Base-by-base conservation (phyloP, 768 basidiomycete genomes). In the Panaeolus papilionaceus region DNA sequence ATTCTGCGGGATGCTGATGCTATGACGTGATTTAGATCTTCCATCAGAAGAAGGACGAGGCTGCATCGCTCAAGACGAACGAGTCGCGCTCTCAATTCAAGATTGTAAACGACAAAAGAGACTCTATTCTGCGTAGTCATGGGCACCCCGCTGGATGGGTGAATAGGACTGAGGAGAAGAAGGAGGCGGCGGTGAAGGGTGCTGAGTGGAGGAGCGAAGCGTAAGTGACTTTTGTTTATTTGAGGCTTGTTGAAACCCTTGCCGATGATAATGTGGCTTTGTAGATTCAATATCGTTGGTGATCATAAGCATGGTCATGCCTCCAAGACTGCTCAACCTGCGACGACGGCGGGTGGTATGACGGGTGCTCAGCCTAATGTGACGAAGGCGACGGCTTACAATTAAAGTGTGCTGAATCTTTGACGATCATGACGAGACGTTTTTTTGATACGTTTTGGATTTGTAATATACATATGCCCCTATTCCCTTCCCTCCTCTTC, bases 121-220 rank as follows among this genome's bases (percentile, higher is more conserved):
- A 92, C 58, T 92, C 89, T 49, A 76, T 96, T 51, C 77, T 96
- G 44, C 84, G 85, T 4, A 79, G 86, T 23, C 80, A 83, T 45
- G 91, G 92, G 0, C 86, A 91, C 67, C 89, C 92, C 8, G 78
- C 86, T 8, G 91, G 92, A 4, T 93, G 91, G 89, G 86, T 91
- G 20, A 89, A 89, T 72, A 86, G 89, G 28, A 77, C 80, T 10
- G 78, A 78, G 23, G 84, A 84, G 75, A 80, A 79, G 75, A 75
- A 82, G 51, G 74, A 78, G 68, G 64, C 68, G 4, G 79, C 76
- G 18, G 68, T 66, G 38, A 66, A 71, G 38, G 80, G 80, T 0
- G 71, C 78, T 0, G 79, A 80, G 63, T 84, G 84, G 84, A 79
- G 78, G 69, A 81, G 79, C 61, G 80, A 83, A 66, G 84, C 82